Conservation (phyloP, 768 basidiomycete species). For the Tephrocybe sp. region DNA sequence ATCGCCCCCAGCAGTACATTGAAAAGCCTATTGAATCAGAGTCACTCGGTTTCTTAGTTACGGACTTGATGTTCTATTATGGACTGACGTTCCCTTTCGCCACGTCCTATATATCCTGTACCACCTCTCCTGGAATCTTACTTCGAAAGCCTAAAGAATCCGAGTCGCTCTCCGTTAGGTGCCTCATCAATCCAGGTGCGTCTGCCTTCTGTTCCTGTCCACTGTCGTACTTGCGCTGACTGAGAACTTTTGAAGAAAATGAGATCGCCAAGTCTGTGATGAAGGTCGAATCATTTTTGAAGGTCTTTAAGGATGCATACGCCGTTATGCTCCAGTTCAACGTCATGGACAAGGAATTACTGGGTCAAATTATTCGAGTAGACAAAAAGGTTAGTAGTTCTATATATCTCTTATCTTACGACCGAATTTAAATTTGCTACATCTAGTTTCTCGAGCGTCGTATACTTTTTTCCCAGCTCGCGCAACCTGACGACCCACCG, state of each 20-base stretch:
- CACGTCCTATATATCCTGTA: constrained; percentile 34
- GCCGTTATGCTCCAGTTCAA: constrained; percentile 19
- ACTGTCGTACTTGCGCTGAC: not conserved
- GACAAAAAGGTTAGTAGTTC: constrained; percentile 19
- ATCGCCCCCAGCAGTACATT: constrained; percentile 44
- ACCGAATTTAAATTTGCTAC: not conserved
- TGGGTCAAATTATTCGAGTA: constrained; percentile 25
- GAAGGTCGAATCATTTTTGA: constrained; percentile 27
- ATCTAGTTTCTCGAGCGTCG: constrained; percentile 4
- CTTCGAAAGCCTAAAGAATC: constrained; percentile 24
- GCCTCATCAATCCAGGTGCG: constrained; percentile 39
- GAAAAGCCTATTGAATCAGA: constrained; percentile 44
- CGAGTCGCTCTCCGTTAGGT: constrained; percentile 35
- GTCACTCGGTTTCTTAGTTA: constrained; percentile 55
- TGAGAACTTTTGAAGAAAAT: constrained; percentile 28
- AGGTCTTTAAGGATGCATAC: constrained; percentile 33
- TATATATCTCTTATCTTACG: not conserved
- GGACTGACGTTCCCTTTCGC: constrained; percentile 42
- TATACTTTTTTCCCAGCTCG: not conserved
- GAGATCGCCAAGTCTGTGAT: constrained; percentile 35
- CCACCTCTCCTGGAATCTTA: constrained; percentile 27
- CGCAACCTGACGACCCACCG: not conserved
- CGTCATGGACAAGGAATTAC: constrained; percentile 16
- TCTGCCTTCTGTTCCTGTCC: not conserved
- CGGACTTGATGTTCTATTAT: constrained; percentile 69